These are phyloP conservation scores for Saccharomyces hybrid DNA, from an alignment of 1,139 yeast species.

Conservation along the genomic window DNA sequence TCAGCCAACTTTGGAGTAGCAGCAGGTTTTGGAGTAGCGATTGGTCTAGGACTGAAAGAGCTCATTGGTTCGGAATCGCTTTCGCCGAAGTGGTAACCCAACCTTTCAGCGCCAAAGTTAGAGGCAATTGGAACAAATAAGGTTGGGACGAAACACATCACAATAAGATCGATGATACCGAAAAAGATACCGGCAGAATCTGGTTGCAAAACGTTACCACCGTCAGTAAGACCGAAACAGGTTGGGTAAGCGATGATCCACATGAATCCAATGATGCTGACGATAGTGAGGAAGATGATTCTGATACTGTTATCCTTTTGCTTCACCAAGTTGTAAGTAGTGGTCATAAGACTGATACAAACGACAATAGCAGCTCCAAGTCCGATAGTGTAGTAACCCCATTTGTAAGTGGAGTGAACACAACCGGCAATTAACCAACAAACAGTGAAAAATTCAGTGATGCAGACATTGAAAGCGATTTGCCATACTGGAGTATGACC, in stretches of 20 bases:
- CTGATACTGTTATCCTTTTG: constrained; percentile 15
- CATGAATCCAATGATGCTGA: constrained; percentile 34
- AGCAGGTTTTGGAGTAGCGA: constrained; percentile 6
- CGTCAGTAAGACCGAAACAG: constrained; percentile 56
- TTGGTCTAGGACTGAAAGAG: constrained; percentile 1
- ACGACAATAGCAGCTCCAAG: constrained; percentile 26
- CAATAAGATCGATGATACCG: constrained; percentile 49
- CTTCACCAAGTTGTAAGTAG: constrained; percentile 21
- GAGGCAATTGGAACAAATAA: constrained; percentile 20
- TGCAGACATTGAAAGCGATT: constrained; percentile 36
- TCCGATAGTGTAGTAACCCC: constrained; percentile 40
- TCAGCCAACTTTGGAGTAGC: constrained; percentile 1
- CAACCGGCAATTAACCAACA: constrained; percentile 48
- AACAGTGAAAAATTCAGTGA: constrained; percentile 45
- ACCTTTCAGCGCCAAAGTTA: constrained; percentile 20
- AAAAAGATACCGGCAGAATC: constrained; percentile 58
- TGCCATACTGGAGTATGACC: constrained; percentile 38
- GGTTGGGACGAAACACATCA: constrained; percentile 34
- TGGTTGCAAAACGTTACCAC: constrained; percentile 57
- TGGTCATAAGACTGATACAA: constrained; percentile 22
- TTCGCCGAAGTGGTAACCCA: constrained; percentile 7
- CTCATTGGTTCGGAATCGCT: not conserved
- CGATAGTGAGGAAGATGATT: constrained; percentile 16
- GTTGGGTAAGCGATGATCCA: constrained; percentile 47
- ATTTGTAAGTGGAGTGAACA: constrained; percentile 51